Conservation (phyloP, 2,329 filamentous ascomycete species). For the Ophiostoma tasmaniense region DNA sequence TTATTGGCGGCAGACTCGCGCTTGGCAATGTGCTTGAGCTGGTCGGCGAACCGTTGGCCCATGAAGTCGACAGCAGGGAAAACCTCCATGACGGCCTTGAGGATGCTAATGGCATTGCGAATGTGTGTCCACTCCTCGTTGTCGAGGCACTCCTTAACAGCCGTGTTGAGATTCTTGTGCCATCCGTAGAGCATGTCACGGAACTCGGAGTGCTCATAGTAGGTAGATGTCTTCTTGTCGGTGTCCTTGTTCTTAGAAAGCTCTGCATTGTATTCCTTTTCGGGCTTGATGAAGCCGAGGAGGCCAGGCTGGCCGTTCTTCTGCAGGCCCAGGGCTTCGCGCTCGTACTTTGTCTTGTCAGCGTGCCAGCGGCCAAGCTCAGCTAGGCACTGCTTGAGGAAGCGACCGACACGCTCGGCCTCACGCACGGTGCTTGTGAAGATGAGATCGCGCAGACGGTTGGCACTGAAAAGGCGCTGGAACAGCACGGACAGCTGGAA, state of each 20-base stretch:
- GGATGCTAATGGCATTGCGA: constrained; percentile 82
- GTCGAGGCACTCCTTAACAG: constrained; percentile 72
- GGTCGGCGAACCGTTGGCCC: constrained; percentile 56
- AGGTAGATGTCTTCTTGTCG: constrained; percentile 30
- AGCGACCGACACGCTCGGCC: constrained; percentile 85
- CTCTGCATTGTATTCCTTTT: constrained; percentile 35
- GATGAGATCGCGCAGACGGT: constrained; percentile 71
- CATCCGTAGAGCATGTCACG: constrained; percentile 78
- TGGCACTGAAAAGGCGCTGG: constrained; percentile 74
- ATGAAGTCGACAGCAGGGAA: constrained; percentile 91
- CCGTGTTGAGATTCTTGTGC: constrained; percentile 74
- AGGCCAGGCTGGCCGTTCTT: constrained; percentile 40
- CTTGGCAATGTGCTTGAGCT: constrained; percentile 57
- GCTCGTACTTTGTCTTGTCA: constrained; percentile 67
- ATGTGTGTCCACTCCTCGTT: constrained; percentile 95
- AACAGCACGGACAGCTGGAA: constrained; percentile 82
- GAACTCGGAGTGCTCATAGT: constrained; percentile 70
- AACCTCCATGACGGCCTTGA: constrained; percentile 69
- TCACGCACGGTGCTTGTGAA: constrained; percentile 87
- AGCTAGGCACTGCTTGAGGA: constrained; percentile 71
- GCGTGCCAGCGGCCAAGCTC: constrained; percentile 81
- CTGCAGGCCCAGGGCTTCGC: constrained; percentile 68
- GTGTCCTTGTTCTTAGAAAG: background rate
- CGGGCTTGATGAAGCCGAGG: constrained; percentile 71
- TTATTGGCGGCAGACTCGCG: constrained; percentile 50